Evolutionary conservation across 306 rosid genomes (phyloP), one percentile per base, ranked within the genome.

Genomic region (Trifolium dubium): DNA sequence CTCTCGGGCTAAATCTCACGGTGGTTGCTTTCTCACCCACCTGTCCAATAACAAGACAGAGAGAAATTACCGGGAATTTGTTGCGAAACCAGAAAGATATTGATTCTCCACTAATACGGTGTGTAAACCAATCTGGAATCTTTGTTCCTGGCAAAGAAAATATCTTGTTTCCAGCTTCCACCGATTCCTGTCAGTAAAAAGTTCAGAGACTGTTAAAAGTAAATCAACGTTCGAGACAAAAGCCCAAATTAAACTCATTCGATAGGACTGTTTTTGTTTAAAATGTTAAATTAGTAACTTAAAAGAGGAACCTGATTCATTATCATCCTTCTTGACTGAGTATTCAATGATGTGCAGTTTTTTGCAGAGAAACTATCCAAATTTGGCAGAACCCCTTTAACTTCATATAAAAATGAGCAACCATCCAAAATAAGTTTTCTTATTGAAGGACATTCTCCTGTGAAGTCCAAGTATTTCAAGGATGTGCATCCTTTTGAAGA

Each of bases 41-140:
- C 5, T 1, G 11, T 55, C 58, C 65, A 11, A 58, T 23, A 47
- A 67, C 59, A 35, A 37, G 13, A 58, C 69, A 37, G 0, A 59
- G 41, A 35, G 30, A 43, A 34, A 60, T 9, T 23, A 17, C 12
- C 8, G 76, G 80, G 61, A 80, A 67, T 19, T 59, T 68, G 41
- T 41, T 15, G 8, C 76, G 34, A 69, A 74, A 59, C 71, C 60
- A 49, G 66, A 80, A 80, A 29, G 83, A 59, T 13, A 60, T 49
- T 10, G 71, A 67, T 3, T 0, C 47, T 13, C 46, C 76, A 0
- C 31, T n/a, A 6, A 2, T 15, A 0, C 18, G 7, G 39, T 29
- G 64, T 11, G 40, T 1, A 6, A 59, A 68, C 80, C 77, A 74
- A 1, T 80, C 60, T 8, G 61, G 83, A 39, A 71, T 32, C 14